Evolutionary conservation across 2,329 filamentous ascomycete species (phyloP), one percentile per base, ranked within the genome.

Genomic region (Metarhizium humberi): DNA sequence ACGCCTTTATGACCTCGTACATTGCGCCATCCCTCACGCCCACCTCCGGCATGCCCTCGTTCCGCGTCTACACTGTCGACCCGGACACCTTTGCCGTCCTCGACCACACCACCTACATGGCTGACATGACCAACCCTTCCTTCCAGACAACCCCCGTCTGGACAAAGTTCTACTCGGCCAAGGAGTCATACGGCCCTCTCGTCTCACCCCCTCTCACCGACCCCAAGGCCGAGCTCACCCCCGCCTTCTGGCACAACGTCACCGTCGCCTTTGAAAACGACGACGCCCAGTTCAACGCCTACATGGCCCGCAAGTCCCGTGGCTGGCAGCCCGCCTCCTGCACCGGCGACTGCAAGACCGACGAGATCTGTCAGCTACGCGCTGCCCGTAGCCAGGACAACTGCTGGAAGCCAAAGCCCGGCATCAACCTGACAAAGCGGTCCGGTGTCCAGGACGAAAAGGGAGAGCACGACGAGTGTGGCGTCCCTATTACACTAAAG

Each of bases 221-320:
- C 46, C 48, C 66, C 3, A 66, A 65, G 10, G 70, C 71, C 4
- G 66, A 84, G 59, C 73, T 85, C 38, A 79, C 76, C 1, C 76
- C 80, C 0, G 75, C 75, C 1, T 83, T 83, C 65, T 84, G 81
- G 80, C 80, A 83, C 63, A 75, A 78, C 59, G 70, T 83, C 20
- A 83, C 80, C 1, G 68, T 67, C 1, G 63, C 69, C 3, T 74
- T 84, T 51, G 75, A 78, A 57, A 60, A 56, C 4, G 65, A 80
- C 54, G 59, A 71, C 2, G 57, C 62, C 0, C 64, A 71, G 1
- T 82, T 83, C 60, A 67, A 74, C 16, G 68, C 65, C 3, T 84
- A 75, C 63, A 71, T 74, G 51, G 63, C 68, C 0, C 70, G 78
- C 55, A 78, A 78, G 57, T 73, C 69, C 10, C 72, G 80, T 6